Base-by-base conservation (phyloP, 495 filamentous ascomycete species). In the Cercophora newfieldiana region DNA sequence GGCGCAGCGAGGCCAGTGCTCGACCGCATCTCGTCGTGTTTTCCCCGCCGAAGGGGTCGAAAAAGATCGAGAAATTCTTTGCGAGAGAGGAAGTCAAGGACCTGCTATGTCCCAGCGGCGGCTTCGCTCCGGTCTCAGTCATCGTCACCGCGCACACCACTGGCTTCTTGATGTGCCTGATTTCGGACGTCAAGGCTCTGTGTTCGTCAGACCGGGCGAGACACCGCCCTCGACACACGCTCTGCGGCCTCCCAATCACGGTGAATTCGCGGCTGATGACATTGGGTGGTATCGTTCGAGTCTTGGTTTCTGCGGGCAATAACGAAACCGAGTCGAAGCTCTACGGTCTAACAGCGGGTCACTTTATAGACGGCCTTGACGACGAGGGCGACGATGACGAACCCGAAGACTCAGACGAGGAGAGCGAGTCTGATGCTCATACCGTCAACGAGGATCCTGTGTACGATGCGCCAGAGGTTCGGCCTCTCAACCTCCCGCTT, bases 21-120 rank as follows among this genome's bases (percentile, higher is more conserved):
- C 28, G 30, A 7, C 57, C 57, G 14, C 31, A 59, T 30, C 26
- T 59, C 29, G 57, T 59, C 26, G 57, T 44, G 28, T 33, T 59
- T 4, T 33, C 19, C 21, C 29, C 31, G 5, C 19, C 57, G 3
- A 37, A 30, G n/a, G 28, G 21, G 5, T 21, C 28, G 8, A 26
- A 30, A 16, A 30, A 21, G 57, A 19, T 59, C 16, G 28, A 37
- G 10, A 59, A 59, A 19, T 59, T 59, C 31, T 59, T 59, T 30
- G 57, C 21, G 2, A 33, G 31, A 21, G 57, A 59, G n/a, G 50
- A 53, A 22, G 50, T 53, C 50, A 53, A 53, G 14, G 50, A 53
- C 10, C 25, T 53, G 50, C 50, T 53, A 2, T 2, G n/a, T 7
- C 50, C 50, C 6, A 26, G 8, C 25, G 50, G 50, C n/a, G 2